These are phyloP conservation scores for apple (Malus domestica) DNA, from an alignment of 306 rosid species.

Conservation along the genomic window ASM211411v1 NC_041800.1:24108233-24108732, in stretches of 20 bases:
- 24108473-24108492: conserved; percentile 50
- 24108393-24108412: not conserved
- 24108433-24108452: not conserved
- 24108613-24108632: too few species aligned
- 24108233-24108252: too few species aligned
- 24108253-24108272: too few species aligned
- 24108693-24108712: rapidly evolving
- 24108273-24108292: too few species aligned
- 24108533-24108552: conserved; percentile 62
- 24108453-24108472: conserved; percentile 14
- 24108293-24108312: too few species aligned
- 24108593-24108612: not conserved
- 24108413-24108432: not conserved
- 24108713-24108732: rapidly evolving
- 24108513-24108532: conserved; percentile 57
- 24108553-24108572: conserved; percentile 42
- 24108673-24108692: rapidly evolving
- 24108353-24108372: not conserved
- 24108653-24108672: too few species aligned
- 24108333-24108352: not conserved
- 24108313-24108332: rapidly evolving
- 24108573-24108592: conserved; percentile 44
- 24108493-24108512: conserved; percentile 54
- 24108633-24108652: conserved; percentile 22
- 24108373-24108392: not conserved